These are phyloP conservation scores for Colletotrichum truncatum DNA, from an alignment of 2,329 filamentous ascomycete species.

Conservation along the genomic window DNA sequence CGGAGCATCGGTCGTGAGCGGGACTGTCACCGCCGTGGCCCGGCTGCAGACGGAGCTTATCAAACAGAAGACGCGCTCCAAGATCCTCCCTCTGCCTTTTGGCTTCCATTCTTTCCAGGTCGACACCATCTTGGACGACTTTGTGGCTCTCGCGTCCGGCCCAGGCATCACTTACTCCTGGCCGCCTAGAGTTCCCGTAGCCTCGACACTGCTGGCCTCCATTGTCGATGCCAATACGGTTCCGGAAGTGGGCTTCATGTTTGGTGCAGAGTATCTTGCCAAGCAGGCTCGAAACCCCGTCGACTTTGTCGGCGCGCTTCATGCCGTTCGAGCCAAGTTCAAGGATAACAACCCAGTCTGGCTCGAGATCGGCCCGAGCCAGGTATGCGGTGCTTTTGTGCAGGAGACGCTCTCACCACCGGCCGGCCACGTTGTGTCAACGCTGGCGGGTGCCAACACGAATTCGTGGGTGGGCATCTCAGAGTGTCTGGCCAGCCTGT, in stretches of 20 bases:
- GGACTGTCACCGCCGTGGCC: conserved; percentile 43
- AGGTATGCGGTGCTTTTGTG: conserved; percentile 70
- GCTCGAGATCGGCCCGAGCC: conserved; percentile 76
- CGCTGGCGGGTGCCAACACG: neutral
- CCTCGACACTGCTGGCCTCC: neutral
- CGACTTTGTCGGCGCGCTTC: conserved; percentile 50
- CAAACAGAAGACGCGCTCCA: conserved; percentile 55
- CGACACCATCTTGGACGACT: conserved; percentile 53
- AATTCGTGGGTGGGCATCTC: conserved; percentile 4
- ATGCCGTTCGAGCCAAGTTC: conserved; percentile 45
- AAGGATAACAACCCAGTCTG: conserved; percentile 65
- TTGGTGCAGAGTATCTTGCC: neutral
- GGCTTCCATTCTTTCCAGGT: conserved; percentile 49
- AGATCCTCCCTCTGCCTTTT: conserved; percentile 44
- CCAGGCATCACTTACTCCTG: neutral
- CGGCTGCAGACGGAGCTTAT: conserved; percentile 32
- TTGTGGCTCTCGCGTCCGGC: conserved; percentile 49
- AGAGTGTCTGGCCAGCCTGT: neutral
- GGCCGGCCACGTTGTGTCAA: neutral
- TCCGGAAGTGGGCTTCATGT: too few relatives aligned
- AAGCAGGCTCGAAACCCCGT: neutral
- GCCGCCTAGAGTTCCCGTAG: neutral
- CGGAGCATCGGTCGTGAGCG: conserved; percentile 68
- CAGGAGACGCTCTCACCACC: neutral
- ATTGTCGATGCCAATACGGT: neutral